Conservation (phyloP, 345 rosid species). For the Eucalyptus caleyi region DNA sequence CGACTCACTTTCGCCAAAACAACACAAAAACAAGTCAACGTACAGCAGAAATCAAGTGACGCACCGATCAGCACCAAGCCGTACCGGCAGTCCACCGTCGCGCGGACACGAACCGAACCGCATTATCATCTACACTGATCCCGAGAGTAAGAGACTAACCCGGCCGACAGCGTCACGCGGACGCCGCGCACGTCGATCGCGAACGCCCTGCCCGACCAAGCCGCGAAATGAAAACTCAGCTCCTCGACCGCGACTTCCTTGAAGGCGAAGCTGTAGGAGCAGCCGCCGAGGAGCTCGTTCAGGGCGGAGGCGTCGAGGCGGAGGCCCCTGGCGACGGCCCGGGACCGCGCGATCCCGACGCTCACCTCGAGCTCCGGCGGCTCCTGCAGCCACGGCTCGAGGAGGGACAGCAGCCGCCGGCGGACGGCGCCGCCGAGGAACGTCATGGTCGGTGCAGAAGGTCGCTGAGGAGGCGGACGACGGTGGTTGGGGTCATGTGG, state of each 20-base stretch:
- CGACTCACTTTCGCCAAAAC: conserved; percentile 16
- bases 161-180: conserved; percentile 22
- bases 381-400: conserved; percentile 56
- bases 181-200: conserved; percentile 50
- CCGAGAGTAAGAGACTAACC: conserved; percentile 17
- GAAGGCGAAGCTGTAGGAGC: conserved; percentile 17
- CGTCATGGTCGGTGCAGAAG: background rate
- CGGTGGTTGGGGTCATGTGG: background rate
- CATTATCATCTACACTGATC: background rate
- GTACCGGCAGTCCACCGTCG: background rate
- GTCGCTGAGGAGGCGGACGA: background rate
- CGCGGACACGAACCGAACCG: background rate
- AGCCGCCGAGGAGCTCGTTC: conserved; percentile 29
- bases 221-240: conserved; percentile 40
- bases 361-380: conserved; percentile 55
- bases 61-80: background rate
- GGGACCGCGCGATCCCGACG: conserved; percentile 48
- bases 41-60: background rate
- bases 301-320: conserved; percentile 36
- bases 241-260: conserved; percentile 39
- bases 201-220: conserved; percentile 62
- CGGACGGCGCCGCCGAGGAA: conserved; percentile 27
- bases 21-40: background rate
- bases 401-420: conserved; percentile 42
- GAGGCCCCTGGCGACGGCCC: conserved; percentile 28